Base-by-base conservation (phyloP, 2,329 filamentous ascomycete species). In the Pseudogymnoascus verrucosus region DNA sequence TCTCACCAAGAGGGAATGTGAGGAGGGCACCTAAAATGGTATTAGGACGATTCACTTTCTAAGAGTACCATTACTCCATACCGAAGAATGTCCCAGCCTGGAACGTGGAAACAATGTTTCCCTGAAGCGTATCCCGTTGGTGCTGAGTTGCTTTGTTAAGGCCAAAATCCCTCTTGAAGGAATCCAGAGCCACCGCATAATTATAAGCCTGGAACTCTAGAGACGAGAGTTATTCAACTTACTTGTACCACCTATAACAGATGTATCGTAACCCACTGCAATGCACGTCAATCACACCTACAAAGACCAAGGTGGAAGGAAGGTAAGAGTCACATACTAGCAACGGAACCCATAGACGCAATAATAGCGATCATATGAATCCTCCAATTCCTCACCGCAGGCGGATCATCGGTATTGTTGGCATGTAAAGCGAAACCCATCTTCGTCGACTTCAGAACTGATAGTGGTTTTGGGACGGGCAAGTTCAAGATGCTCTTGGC, bases 191-290 rank as follows among this genome's bases (percentile, higher is more conserved):
- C 44, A 86, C 72, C 5, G 84, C 86, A 40, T 10, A 40, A 40
- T 16, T 16, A 40, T 40, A 40, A 40, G 37, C 37, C 12, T 11
- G 6, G n/a, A 40, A 40, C n/a, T 40, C 6, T 6, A 40, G 37
- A 16, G n/a, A 40, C 14, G n/a, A 40, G 37, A 8, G 37, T 40
- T 40, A 40, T 40, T 16, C n/a, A 6, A 1, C 82, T 84, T 59
- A 82, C 83, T 72, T 5, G 84, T 86, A 1, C 83, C 85, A 59
- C 82, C 83, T 63, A 86, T 86, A 74, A 86, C 86, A 60, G 83
- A 80, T 80, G 67, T 40, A 19, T 84, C 82, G n/a, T 61, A 60
- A 12, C 44, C 66, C 63, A 66, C 64, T 64, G 64, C n/a, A 40
- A 40, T 40, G 16, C 37, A 40, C 37, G 37, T 40, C 16, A 40